Evolutionary conservation across 2,329 filamentous ascomycete genomes (phyloP), one percentile per base, ranked within the genome.

Genomic region (Claviceps maximensis): DNA sequence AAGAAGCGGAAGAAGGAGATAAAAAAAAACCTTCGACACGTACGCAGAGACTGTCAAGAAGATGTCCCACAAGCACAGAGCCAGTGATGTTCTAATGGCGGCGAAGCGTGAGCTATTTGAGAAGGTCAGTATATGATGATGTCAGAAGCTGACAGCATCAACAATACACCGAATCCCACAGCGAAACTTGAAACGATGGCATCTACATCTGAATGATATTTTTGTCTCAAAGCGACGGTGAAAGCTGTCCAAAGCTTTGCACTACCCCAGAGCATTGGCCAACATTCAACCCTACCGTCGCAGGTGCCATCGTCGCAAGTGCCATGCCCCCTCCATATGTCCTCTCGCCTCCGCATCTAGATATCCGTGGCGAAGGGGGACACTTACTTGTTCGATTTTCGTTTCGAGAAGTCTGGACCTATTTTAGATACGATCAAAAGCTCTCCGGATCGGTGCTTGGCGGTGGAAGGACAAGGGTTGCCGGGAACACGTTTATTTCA

Each of bases 11-110:
- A n/a, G 5, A 40, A 40, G 15, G 15, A 29, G 15, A 46, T 2
- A 7, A 7, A 8, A 29, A 31, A 19, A 47, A 15, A 19, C 4
- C 17, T 10, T 47, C 4, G 6, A 8, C 40, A 44, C 53, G 21
- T 48, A 58, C 51, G 49, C 53, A 31, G 45, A 53, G 50, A 57
- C 48, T 27, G 52, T 51, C 44, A 53, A 56, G 57, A 46, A 54
- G 53, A 57, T 57, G 59, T 60, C 46, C 61, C 60, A 58, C 60
- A 52, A 54, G 15, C 53, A 59, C 56, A 53, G 53, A 58, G 59
- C 59, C 53, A 52, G 49, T 52, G 50, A 48, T 50, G n/a, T 47
- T 40, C 15, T 7, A 36, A 23, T 6, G 12, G 9, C 29, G 46
- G 25, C 8, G 42, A 47, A 53, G 17, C 36, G 27, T 9, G 19